Evolutionary conservation across 179 eudicot genomes (phyloP).

Genomic region (Gypsophila paniculata): DNA sequence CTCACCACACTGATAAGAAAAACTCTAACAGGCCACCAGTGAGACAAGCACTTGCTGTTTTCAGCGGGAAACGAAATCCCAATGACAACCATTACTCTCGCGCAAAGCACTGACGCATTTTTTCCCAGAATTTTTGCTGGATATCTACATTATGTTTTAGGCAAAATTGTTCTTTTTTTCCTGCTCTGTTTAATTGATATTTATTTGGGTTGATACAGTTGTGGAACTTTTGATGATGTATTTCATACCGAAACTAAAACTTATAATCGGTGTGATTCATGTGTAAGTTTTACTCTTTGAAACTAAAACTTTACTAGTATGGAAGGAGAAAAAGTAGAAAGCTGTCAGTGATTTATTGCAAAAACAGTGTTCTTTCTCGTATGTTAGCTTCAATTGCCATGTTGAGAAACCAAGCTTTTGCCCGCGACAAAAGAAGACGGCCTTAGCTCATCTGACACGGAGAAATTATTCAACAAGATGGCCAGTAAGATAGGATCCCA

Average conservation of each 20-base stretch:
- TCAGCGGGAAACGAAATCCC: constrained; percentile 83
- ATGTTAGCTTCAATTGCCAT: too few relatives aligned
- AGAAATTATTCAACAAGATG: too few relatives aligned
- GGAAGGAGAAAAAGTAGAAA: too few relatives aligned
- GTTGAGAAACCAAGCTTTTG: too few relatives aligned
- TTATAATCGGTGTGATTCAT: neutral
- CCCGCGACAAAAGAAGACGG: too few relatives aligned
- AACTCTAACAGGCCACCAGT: constrained; percentile 73
- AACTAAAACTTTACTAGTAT: neutral
- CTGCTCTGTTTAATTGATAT: neutral
- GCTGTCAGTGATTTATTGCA: too few relatives aligned
- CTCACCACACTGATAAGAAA: constrained; percentile 57
- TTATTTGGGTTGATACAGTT: neutral
- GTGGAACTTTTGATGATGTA: neutral
- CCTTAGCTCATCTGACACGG: too few relatives aligned
- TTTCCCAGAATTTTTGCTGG: constrained; percentile 20
- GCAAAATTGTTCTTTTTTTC: neutral
- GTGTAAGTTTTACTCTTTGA: neutral
- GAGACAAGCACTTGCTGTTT: constrained; percentile 75
- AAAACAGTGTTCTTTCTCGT: too few relatives aligned
- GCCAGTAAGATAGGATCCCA: too few relatives aligned
- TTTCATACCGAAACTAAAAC: neutral
- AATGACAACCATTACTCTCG: constrained; percentile 88
- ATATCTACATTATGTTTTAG: neutral
- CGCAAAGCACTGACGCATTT: constrained; percentile 37